These are phyloP conservation scores for Ogataea neopini DNA, from an alignment of 805 yeast genomes.

Conservation along the genomic window DNA sequence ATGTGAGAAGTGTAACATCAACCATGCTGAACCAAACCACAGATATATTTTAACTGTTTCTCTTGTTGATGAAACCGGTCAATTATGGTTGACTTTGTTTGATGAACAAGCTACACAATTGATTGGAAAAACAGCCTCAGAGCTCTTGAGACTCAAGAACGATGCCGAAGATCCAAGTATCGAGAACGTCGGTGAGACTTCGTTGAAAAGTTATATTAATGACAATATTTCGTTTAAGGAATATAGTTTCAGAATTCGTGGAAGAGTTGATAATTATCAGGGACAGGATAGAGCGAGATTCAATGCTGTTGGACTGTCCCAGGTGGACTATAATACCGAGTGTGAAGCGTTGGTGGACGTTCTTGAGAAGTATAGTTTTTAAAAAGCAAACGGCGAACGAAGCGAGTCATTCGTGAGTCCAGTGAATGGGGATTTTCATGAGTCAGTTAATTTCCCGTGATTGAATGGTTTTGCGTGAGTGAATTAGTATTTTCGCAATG, in stretches of 20 bases:
- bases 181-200: slow-evolving; percentile 48
- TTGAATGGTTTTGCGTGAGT: too few species aligned
- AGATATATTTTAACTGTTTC: slow-evolving; percentile 79
- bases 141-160: slow-evolving; percentile 48
- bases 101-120: slow-evolving; percentile 79
- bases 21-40: slow-evolving; percentile 67
- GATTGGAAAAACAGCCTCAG: slow-evolving; percentile 62
- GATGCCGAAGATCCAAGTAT: slow-evolving; percentile 38
- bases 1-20: slow-evolving; percentile 86
- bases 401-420: background rate
- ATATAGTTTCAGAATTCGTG: slow-evolving; percentile 73
- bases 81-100: slow-evolving; percentile 82
- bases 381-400: slow-evolving; percentile 4
- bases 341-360: slow-evolving; percentile 54
- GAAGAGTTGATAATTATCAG: slow-evolving; percentile 80
- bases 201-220: slow-evolving; percentile 29
- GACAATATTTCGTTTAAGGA: slow-evolving; percentile 58
- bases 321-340: slow-evolving; percentile 59
- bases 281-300: slow-evolving; percentile 77
- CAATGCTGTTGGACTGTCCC: slow-evolving; percentile 55
- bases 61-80: slow-evolving; percentile 79
- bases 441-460: too few species aligned
- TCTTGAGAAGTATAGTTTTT: slow-evolving; percentile 39
- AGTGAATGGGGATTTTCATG: too few species aligned
- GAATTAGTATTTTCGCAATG: background rate